A percentile compares a stretch with the other conserved stretches of the same genome.
These are phyloP conservation scores for Grosmannia penicillata DNA, from an alignment of 2,329 filamentous ascomycete species.

Conservation along the genomic window DNA sequence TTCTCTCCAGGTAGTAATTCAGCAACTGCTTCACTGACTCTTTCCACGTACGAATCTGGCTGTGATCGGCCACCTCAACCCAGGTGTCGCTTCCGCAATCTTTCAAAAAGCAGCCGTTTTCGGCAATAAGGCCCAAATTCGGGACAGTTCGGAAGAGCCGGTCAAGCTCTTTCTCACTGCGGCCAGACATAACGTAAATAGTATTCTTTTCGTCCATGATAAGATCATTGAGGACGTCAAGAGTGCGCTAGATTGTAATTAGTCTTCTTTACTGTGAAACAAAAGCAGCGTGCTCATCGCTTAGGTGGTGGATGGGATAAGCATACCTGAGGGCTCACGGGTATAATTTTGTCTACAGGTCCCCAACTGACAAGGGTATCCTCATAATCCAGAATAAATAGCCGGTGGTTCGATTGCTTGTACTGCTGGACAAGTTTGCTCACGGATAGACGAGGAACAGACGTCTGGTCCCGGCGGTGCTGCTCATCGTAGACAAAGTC, in stretches of 20 bases:
- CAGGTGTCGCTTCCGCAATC: conserved; percentile 54
- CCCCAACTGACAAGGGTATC: conserved; percentile 83
- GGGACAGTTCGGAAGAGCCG: conserved; percentile 72
- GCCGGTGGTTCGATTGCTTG: conserved; percentile 45
- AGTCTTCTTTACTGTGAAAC: too few species aligned
- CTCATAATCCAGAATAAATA: conserved; percentile 90
- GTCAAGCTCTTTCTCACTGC: conserved; percentile 77
- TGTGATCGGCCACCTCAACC: conserved; percentile 61
- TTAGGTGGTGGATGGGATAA: too few species aligned
- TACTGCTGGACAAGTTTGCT: conserved; percentile 52
- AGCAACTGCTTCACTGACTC: conserved; percentile 68
- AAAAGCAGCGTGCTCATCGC: too few species aligned
- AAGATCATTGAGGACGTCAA: conserved; percentile 71
- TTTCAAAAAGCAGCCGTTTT: conserved; percentile 86
- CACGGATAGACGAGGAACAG: conserved; percentile 71
- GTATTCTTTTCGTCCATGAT: conserved; percentile 67
- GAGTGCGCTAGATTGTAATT: conserved; percentile 48
- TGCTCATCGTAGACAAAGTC: conserved; percentile 71
- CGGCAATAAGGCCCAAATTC: conserved; percentile 76
- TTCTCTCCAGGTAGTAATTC: conserved; percentile 78
- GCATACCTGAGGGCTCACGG: conserved; percentile 60
- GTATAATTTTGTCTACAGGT: conserved; percentile 67
- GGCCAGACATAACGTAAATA: conserved; percentile 88
- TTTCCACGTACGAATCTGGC: conserved; percentile 66
- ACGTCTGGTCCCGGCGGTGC: conserved; percentile 67